Conservation (phyloP, 495 filamentous ascomycete species). For the Beverwykella pulmonaria region DNA sequence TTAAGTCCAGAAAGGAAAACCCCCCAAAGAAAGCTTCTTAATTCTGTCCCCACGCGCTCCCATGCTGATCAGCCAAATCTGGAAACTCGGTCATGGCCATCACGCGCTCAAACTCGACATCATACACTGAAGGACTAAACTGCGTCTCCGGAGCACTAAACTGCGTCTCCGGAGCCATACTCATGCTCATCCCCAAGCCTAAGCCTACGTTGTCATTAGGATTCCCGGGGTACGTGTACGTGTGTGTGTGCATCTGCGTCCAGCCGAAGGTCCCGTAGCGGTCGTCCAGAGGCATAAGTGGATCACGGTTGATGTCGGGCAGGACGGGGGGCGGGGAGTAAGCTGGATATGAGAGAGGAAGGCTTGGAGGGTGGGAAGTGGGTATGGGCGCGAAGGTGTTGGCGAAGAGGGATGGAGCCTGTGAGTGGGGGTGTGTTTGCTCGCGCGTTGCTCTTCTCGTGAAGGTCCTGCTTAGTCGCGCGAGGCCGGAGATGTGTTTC, state of each 20-base stretch:
- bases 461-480: neutral
- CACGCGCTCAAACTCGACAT: neutral
- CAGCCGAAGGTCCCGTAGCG: neutral
- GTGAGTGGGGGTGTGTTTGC: neutral
- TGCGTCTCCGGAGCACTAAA: neutral
- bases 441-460: neutral
- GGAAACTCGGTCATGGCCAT: neutral
- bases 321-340: neutral
- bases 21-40: neutral
- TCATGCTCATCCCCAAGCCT: neutral
- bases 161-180: neutral
- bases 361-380: neutral
- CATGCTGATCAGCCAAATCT: neutral
- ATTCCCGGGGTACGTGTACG: no score
- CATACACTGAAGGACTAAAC: neutral
- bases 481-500: neutral
- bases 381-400: conserved; percentile 2
- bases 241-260: neutral
- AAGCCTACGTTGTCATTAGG: neutral
- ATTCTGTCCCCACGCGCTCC: neutral
- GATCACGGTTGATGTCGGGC: conserved; percentile 9
- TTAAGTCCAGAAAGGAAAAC: neutral
- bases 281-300: neutral
- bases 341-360: neutral
- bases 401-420: neutral